Evolutionary conservation across 768 basidiomycete species (phyloP), one percentile per base, ranked within the genome.

Genomic region (Phlebiopsis flavidoalba): DNA sequence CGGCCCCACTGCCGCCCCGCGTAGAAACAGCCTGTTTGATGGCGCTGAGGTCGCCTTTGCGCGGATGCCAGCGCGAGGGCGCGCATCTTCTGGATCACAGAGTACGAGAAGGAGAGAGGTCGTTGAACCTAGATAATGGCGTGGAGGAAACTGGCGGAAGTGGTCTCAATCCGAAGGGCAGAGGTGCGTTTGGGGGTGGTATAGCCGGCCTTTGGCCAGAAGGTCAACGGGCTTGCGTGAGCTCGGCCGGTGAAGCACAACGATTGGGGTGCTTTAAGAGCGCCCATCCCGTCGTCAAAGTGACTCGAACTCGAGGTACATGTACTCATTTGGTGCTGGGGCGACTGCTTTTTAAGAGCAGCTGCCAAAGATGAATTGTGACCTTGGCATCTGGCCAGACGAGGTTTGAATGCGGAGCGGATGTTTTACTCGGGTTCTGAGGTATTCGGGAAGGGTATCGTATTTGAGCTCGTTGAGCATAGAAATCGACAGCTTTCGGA

Each of bases 401-500:
- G 21, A 22, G 19, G 19, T 19, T 14, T 15, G 53, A 54, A 7
- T 54, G 14, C 5, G 12, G 21, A 8, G 17, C 40, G 15, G 17
- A 19, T n/a, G n/a, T n/a, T n/a, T n/a, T n/a, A 36, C 8, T n/a
- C n/a, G 19, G 5, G 21, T 45, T 21, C 19, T 7, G 11, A 10
- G 37, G n/a, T 36, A 21, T 7, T 8, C 40, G 54, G 50, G 52
- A 33, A 35, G 31, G 15, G 15, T 5, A 37, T 21, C 11, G 40
- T 17, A 11, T 1, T 19, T 21, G n/a, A 55, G 7, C 10, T 21
- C 43, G 37, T 21, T 5, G 8, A 55, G 36, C 8, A 26, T 26
- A 7, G 19, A 14, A n/a, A 21, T 37, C 37, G 1, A 62, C 59
- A 12, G 59, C 40, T 10, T n/a, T 19, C 0, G 87, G 85, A n/a